phyloP scores from a whole-genome alignment of 1,284 basidiomycete species.

The Malassezia sp. region DNA sequence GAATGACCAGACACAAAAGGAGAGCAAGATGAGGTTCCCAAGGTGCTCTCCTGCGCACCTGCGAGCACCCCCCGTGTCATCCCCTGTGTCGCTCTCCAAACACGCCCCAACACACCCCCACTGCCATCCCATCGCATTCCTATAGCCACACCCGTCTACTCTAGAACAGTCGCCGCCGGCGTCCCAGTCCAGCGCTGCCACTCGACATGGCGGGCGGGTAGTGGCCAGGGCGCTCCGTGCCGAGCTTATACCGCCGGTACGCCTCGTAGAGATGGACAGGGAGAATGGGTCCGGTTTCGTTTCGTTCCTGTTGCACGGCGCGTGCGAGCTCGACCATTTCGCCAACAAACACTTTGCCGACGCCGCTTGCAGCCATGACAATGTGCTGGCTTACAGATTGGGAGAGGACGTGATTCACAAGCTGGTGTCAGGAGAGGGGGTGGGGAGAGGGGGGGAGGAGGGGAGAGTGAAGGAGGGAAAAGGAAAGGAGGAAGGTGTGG shows the following conservation, averaged over 20 bases:
- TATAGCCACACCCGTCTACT: too few relatives aligned
- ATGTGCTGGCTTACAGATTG: slow-evolving; percentile 69
- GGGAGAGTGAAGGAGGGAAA: too few relatives aligned
- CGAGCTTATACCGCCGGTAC: slow-evolving; percentile 66
- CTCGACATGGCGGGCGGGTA: slow-evolving; percentile 30
- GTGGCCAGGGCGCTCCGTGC: slow-evolving; percentile 53
- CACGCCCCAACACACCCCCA: too few relatives aligned
- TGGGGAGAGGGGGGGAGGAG: background rate
- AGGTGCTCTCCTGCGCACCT: too few relatives aligned
- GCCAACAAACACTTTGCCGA: slow-evolving; percentile 80
- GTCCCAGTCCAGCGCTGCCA: slow-evolving; percentile 30
- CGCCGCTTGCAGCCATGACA: slow-evolving; percentile 74
- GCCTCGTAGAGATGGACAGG: slow-evolving; percentile 79
- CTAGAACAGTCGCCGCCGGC: slow-evolving; percentile 34
- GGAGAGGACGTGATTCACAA: slow-evolving; percentile 69
- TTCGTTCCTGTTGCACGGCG: slow-evolving; percentile 60
- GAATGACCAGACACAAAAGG: too few relatives aligned
- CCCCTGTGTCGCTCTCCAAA: too few relatives aligned
- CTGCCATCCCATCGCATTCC: too few relatives aligned
- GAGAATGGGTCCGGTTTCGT: slow-evolving; percentile 64
- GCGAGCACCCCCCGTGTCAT: too few relatives aligned
- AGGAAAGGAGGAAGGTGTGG: background rate
- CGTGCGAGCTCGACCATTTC: slow-evolving; percentile 81
- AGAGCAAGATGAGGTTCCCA: too few relatives aligned
- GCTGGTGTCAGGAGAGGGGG: slow-evolving; percentile 49